Percentiles rank a stretch among this genome's conserved stretches.
Evolutionary conservation across 768 basidiomycete genomes (phyloP).

Genomic region (Megacollybia marginata): DNA sequence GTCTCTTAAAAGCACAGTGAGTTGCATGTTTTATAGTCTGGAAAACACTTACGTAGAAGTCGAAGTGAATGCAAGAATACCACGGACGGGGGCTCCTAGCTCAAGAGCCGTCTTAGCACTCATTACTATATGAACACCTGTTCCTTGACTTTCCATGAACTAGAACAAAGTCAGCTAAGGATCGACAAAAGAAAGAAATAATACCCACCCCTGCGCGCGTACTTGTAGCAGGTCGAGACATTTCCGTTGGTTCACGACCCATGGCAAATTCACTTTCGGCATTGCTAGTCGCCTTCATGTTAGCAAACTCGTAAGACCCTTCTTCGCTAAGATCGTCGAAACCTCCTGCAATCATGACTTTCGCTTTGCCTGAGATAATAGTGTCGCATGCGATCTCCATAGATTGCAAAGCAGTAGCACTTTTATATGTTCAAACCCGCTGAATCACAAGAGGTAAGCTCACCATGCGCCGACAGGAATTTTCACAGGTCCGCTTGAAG

Average conservation of each 20-base stretch:
- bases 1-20: conserved; percentile 48
- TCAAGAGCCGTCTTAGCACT: conserved; percentile 92
- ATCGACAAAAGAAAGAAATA: conserved; percentile 5
- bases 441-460: conserved; percentile 15
- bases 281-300: conserved; percentile 99
- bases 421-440: conserved; percentile 18
- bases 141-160: conserved; percentile 97
- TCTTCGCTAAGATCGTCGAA: conserved; percentile 98
- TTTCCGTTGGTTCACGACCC: conserved; percentile 98
- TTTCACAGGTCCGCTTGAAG: conserved; percentile 96
- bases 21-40: not conserved
- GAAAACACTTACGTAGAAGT: conserved; percentile 74
- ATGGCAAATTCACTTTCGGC: conserved; percentile 96
- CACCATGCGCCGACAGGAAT: conserved; percentile 99
- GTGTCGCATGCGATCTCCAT: conserved; percentile 98
- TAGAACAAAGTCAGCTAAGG: conserved; percentile 14
- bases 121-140: conserved; percentile 97
- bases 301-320: conserved; percentile 97
- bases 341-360: conserved; percentile 98
- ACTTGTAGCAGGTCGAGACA: conserved; percentile 95
- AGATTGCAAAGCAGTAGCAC: conserved; percentile 96
- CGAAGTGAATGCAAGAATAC: conserved; percentile 90
- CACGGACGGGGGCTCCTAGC: conserved; percentile 89
- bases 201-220: conserved; percentile 84
- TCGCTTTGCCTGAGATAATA: conserved; percentile 91